phyloP scores from a whole-genome alignment of 495 filamentous ascomycete genomes.

The Penicillium desertorum region DNA sequence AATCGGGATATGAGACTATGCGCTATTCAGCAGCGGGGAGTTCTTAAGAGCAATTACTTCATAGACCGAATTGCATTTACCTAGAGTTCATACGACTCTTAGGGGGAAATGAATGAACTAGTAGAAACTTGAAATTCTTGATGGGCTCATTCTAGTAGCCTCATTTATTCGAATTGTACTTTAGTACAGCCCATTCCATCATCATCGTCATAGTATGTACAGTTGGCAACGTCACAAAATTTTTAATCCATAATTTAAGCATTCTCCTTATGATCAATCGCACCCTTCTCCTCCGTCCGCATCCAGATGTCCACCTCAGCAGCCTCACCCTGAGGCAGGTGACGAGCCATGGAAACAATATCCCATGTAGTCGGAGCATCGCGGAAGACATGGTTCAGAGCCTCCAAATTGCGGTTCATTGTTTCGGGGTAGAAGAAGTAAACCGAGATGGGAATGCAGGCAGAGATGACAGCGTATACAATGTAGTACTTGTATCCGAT shows the following conservation, averaged over 20 bases:
- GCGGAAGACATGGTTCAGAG: slow-evolving; percentile 23
- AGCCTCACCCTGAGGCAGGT: slow-evolving; percentile 24
- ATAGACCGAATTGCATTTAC: not conserved
- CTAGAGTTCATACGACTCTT: not conserved
- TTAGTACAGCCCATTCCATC: not conserved
- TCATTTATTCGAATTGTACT: not conserved
- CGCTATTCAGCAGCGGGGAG: too few relatives aligned
- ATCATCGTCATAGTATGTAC: slow-evolving; percentile 11
- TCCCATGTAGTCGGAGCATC: slow-evolving; percentile 21
- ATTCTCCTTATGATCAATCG: slow-evolving; percentile 16
- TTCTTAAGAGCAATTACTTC: not conserved
- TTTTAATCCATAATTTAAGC: slow-evolving; percentile 6
- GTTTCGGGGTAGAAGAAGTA: slow-evolving; percentile 67
- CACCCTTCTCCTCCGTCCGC: slow-evolving; percentile 13
- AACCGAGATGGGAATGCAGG: slow-evolving; percentile 41
- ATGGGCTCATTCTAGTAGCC: not conserved
- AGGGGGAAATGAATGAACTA: not conserved
- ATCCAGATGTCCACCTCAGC: slow-evolving; percentile 17
- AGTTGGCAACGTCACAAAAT: not conserved
- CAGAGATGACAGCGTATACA: slow-evolving; percentile 46
- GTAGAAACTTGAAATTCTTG: not conserved
- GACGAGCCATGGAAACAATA: slow-evolving; percentile 27
- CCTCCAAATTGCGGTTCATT: slow-evolving; percentile 29
- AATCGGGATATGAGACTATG: too few relatives aligned
- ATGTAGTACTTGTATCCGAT: slow-evolving; percentile 57